These are phyloP conservation scores for Oryza rufipogon DNA, from an alignment of 176 grass and related monocot species.

Conservation along the genomic window DNA sequence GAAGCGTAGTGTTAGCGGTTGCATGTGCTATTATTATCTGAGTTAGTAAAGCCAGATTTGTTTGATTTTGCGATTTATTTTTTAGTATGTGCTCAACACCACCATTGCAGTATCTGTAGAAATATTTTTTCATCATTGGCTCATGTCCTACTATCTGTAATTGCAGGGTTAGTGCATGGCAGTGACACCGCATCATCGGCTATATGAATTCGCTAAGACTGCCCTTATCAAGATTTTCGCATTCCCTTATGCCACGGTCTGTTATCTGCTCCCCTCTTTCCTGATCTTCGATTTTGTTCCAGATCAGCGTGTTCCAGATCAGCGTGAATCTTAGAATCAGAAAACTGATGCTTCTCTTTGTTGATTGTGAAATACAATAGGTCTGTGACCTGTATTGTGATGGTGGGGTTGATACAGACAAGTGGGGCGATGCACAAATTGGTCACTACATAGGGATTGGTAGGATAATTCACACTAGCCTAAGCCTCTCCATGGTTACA, in stretches of 20 bases:
- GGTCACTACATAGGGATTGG: conserved; percentile 86
- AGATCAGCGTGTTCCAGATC: not conserved
- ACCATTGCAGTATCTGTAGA: not conserved
- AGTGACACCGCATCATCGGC: conserved; percentile 49
- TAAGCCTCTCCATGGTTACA: not conserved
- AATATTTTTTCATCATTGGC: not conserved
- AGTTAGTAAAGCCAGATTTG: not conserved
- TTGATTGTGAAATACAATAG: conserved; percentile 38
- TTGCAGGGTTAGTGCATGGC: conserved; percentile 34
- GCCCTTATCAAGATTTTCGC: conserved; percentile 86
- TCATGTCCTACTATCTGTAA: not conserved
- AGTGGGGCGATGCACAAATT: conserved; percentile 82
- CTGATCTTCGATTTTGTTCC: not conserved
- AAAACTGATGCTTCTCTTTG: conserved; percentile 24
- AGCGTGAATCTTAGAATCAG: not conserved
- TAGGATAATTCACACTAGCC: conserved; percentile 20
- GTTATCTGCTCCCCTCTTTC: conserved; percentile 6
- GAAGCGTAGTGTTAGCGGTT: not conserved
- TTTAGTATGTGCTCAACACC: no score
- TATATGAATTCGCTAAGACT: conserved; percentile 70
- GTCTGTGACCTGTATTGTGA: conserved; percentile 87
- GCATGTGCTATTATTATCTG: not conserved
- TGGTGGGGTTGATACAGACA: conserved; percentile 52
- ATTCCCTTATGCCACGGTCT: conserved; percentile 89
- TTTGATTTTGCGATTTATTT: not conserved